Base-by-base conservation (phyloP, 805 yeast species). In the Saturnispora quitensis region DNA sequence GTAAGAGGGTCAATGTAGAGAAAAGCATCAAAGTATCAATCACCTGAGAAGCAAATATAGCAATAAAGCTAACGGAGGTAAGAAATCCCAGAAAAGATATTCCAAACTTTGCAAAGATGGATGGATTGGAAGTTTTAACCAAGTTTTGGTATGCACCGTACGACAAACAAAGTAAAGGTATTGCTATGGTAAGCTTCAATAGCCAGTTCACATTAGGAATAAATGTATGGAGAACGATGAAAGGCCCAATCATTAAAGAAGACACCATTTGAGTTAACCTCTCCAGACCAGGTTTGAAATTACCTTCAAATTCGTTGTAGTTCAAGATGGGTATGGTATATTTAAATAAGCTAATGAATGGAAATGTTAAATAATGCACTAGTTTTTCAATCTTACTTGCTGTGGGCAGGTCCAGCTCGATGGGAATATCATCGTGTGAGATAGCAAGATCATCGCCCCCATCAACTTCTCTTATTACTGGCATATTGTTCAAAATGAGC, bases 21-120 rank as follows among this genome's bases (percentile, higher is more conserved):
- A 86, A 63, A 20, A 82, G 71, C 49, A 81, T 78, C 45, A 91
- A 66, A 1, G 83, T 71, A 3, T 74, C 73, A 40, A 91, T 84
- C 13, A 89, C 79, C 55, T 83, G 86, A 3, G 79, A 75, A 1
- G 95, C 91, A 40, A 85, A 74, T 1, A 75, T 59, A 0, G 93
- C 74, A 12, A 90, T 83, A 78, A 89, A 81, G 1, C 80, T 62
- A 3, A 91, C 71, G 1, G 95, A 76, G 5, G 80, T 66, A 0
- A 76, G 51, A 62, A 91, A 91, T 0, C 96, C 97, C 3, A 73
- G 20, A 0, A 73, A 44, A 0, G 87, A 67, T 12, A 65, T 49
- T n/a, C 45, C 7, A 18, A 64, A 50, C 49, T 64, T 64, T 24
- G 60, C 28, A 2, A 56, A 6, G 20, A 60, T 51, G 2, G 63